Base-by-base conservation (phyloP, 768 basidiomycete species). In the Tylopilus rubrobrunneus region DNA sequence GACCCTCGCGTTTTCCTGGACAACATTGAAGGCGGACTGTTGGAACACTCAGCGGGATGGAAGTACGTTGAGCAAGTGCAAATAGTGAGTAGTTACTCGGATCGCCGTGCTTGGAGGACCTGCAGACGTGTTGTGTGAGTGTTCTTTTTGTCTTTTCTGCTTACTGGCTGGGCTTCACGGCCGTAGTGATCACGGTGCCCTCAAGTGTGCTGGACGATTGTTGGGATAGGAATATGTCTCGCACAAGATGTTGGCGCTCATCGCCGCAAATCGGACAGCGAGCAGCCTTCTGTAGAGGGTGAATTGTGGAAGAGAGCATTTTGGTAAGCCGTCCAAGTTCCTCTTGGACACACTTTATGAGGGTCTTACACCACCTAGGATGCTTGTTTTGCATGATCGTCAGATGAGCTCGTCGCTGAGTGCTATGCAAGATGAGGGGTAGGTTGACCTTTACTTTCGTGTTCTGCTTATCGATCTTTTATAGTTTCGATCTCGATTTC, bases 351-450 rank as follows among this genome's bases (percentile, higher is more conserved):
- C 14, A 10, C 6, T 41, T 51, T n/a, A 19, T 4, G 6, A 48
- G 11, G 9, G 27, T 19, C 23, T 49, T 19, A 23, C 12, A 14
- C 49, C 5, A 49, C 7, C 8, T 28, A 71, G 70, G 72, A 56
- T 61, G 7, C 65, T 73, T 5, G 60, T 74, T 5, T 36, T 62
- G 9, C 17, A 62, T 4, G 74, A 74, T 43, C 63, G 71, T 29
- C 47, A 51, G 31, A 60, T 71, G 41, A 77, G 78, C 39, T 69
- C 77, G 6, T 77, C 77, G 43, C 72, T 87, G 39, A 89, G 90
- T 10, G 80, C 82, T 3, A 75, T 89, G 5, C 81, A 84, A 46
- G 85, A 88, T 44, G 86, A 86, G 67, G 88, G 89, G 82, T 85
- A 57, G 53, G 84, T 70, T 17, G 19, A 11, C 51, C 40, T 23